These are phyloP conservation scores for Thielaviopsis euricoi DNA, from an alignment of 2,329 filamentous ascomycete genomes.

Conservation along the genomic window DNA sequence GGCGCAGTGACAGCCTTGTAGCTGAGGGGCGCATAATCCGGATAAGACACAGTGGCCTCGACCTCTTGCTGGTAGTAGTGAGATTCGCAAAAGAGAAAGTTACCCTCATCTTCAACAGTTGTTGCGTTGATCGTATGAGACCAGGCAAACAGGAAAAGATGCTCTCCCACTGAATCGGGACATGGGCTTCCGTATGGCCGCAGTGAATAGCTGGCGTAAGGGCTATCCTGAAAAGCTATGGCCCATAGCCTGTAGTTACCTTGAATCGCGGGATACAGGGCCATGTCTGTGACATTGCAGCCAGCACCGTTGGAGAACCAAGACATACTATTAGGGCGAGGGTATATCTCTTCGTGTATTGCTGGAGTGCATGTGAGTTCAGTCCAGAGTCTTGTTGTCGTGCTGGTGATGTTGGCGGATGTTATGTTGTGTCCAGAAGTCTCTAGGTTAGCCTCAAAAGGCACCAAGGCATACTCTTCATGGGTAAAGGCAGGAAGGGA, in stretches of 20 bases:
- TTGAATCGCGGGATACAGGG: constrained; percentile 2
- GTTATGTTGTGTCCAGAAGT: background rate
- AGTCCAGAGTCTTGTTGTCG: constrained; percentile 20
- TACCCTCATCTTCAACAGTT: constrained; percentile 13
- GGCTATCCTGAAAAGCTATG: constrained; percentile 24
- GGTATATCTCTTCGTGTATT: background rate
- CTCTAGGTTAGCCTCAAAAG: constrained; percentile 20
- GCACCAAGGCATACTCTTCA: constrained; percentile 24
- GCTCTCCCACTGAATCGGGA: constrained; percentile 18
- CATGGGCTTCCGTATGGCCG: constrained; percentile 8
- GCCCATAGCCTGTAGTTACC: constrained; percentile 22
- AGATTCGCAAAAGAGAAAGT: constrained; percentile 26
- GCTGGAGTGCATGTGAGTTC: constrained; percentile 24
- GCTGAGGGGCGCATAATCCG: constrained; percentile 9
- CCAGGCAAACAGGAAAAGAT: constrained; percentile 24
- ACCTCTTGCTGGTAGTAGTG: constrained; percentile 30
- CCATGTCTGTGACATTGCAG: constrained; percentile 18
- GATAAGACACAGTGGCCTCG: constrained; percentile 21
- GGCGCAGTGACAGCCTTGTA: background rate
- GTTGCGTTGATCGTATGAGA: constrained; percentile 12
- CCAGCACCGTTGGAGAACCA: constrained; percentile 23
- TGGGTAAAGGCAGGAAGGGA: constrained; percentile 27
- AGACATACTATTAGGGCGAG: constrained; percentile 2
- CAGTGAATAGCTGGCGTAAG: constrained; percentile 20
- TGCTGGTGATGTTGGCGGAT: constrained; percentile 16